phyloP scores from a whole-genome alignment of 108 stramenopile genomes.

The Licmophora abbreviata region DNA sequence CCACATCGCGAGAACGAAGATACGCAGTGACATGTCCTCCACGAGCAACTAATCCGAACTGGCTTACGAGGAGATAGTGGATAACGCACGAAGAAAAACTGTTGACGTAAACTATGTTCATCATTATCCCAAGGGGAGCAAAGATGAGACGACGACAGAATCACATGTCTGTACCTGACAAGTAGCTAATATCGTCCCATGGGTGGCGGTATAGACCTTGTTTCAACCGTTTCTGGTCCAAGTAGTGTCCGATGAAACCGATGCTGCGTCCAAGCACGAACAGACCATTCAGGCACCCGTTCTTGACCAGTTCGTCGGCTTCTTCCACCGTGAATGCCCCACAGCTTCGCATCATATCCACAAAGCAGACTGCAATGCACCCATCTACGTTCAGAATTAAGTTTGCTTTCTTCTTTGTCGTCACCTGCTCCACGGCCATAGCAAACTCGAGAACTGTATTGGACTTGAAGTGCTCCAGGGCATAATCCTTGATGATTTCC shows the following conservation, averaged over 20 bases:
- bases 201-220: constrained; percentile 89
- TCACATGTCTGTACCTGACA: constrained; percentile 2
- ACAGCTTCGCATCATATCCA: constrained; percentile 85
- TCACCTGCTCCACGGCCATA: constrained; percentile 81
- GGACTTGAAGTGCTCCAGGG: constrained; percentile 68
- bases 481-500: constrained; percentile 81
- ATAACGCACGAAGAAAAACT: no score
- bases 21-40: no score
- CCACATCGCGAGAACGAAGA: no score
- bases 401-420: constrained; percentile 84
- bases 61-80: no score
- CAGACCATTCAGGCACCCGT: constrained; percentile 86
- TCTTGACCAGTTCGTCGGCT: constrained; percentile 75
- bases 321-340: constrained; percentile 84
- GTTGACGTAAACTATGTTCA: no score
- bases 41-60: no score
- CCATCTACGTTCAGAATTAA: constrained; percentile 93
- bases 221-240: constrained; percentile 90
- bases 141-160: not conserved
- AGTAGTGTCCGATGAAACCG: constrained; percentile 86
- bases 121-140: no score
- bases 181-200: constrained; percentile 87
- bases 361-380: constrained; percentile 88
- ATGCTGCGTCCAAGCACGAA: constrained; percentile 84
- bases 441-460: constrained; percentile 84